Evolutionary conservation across 2,329 filamentous ascomycete species (phyloP).

Genomic region (Cytospora schulzeri): DNA sequence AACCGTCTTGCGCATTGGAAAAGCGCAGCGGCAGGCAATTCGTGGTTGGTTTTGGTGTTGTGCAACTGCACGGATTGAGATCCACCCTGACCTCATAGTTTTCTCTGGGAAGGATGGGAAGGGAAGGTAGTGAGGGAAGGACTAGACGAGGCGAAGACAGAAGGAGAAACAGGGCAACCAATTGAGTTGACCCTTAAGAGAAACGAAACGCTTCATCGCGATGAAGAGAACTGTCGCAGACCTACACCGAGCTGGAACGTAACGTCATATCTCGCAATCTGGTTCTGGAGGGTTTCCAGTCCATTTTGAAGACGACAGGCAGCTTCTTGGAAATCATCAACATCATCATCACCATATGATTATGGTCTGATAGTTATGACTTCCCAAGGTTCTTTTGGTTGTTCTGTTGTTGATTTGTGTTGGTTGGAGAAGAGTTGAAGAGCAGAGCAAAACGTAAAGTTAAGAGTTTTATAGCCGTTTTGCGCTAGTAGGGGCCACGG

Average conservation of each 20-base stretch:
- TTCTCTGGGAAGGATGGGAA: slow-evolving; percentile 5
- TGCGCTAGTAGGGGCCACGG: neutral
- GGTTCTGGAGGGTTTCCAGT: neutral
- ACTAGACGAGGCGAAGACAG: neutral
- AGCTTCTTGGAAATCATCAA: neutral
- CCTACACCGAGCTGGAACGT: slow-evolving; percentile 13
- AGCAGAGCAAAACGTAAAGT: slow-evolving; percentile 20
- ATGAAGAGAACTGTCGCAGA: slow-evolving; percentile 6
- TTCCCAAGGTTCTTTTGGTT: slow-evolving; percentile 1
- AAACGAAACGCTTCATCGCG: neutral
- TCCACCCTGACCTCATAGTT: neutral
- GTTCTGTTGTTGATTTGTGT: neutral
- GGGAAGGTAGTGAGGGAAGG: slow-evolving; percentile 14
- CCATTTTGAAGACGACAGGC: neutral
- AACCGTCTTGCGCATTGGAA: slow-evolving; percentile 60
- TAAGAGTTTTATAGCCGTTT: slow-evolving; percentile 9
- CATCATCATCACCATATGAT: neutral
- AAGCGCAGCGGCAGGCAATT: slow-evolving; percentile 64
- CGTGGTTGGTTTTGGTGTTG: slow-evolving; percentile 46
- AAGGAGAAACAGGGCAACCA: neutral
- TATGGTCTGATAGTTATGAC: neutral
- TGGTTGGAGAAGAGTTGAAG: slow-evolving; percentile 3
- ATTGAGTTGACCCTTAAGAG: neutral
- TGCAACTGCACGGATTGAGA: slow-evolving; percentile 1
- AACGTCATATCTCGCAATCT: neutral